Evolutionary conservation across 2,329 filamentous ascomycete species (phyloP).

Genomic region (Penicillium sp.): DNA sequence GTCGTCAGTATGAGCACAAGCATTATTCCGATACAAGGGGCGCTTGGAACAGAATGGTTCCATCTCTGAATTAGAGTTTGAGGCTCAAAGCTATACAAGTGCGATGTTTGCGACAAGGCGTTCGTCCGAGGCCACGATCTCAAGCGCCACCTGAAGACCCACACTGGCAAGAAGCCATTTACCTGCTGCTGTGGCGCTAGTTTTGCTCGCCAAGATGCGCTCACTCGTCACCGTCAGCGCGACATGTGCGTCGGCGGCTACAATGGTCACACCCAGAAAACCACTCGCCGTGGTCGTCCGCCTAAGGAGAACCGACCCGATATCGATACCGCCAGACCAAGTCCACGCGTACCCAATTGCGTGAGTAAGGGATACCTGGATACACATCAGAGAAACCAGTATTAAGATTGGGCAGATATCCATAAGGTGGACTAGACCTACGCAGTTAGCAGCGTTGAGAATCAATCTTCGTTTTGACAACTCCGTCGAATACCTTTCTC

Average conservation of each 20-base stretch:
- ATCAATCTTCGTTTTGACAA: too few species aligned
- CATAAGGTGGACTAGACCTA: too few species aligned
- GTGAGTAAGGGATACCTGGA: too few species aligned
- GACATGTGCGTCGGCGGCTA: conserved; percentile 97
- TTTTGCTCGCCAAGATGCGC: conserved; percentile 65
- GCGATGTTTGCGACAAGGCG: conserved; percentile 88
- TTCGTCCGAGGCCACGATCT: conserved; percentile 97
- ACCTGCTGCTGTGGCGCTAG: conserved; percentile 91
- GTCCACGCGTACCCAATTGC: conserved; percentile 49
- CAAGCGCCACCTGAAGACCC: conserved; percentile 96
- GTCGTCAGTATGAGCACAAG: background rate
- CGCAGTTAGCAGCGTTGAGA: too few species aligned
- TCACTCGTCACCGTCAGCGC: conserved; percentile 76
- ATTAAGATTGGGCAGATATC: too few species aligned
- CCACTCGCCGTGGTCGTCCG: conserved; percentile 66
- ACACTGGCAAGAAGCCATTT: conserved; percentile 93
- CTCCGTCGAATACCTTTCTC: too few species aligned
- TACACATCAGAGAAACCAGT: too few species aligned
- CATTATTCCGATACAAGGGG: too few species aligned
- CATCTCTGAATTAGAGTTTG: background rate
- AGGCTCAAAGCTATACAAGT: conserved; percentile 54
- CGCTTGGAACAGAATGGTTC: background rate
- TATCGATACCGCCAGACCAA: conserved; percentile 61
- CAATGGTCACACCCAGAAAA: conserved; percentile 72
- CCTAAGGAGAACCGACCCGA: conserved; percentile 62